phyloP scores from a whole-genome alignment of 2,329 filamentous ascomycete genomes.

The Ascomycota sp. region DNA sequence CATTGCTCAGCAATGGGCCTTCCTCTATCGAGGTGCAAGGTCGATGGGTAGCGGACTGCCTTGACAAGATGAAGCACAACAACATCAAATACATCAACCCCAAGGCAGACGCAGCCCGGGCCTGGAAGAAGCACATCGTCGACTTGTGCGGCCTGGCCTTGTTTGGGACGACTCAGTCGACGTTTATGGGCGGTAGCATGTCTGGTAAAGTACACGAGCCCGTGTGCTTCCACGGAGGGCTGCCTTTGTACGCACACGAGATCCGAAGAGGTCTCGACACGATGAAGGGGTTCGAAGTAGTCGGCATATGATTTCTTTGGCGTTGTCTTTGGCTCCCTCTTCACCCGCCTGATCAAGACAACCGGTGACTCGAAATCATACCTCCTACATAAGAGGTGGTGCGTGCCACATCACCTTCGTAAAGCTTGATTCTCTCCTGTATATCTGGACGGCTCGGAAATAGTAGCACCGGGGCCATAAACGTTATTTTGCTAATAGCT shows the following conservation, averaged over 20 bases:
- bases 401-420: no score
- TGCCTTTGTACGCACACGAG: constrained; percentile 13
- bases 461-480: no score
- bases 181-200: constrained; percentile 35
- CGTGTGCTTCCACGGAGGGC: constrained; percentile 24
- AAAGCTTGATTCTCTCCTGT: no score
- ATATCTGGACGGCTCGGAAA: no score
- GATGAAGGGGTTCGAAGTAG: constrained; percentile 16
- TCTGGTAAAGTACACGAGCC: constrained; percentile 32
- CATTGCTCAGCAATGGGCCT: constrained; percentile 34
- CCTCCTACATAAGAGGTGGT: no score
- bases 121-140: constrained; percentile 29
- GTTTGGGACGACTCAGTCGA: constrained; percentile 26
- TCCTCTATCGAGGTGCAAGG: constrained; percentile 33
- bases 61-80: constrained; percentile 25
- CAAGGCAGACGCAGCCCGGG: constrained; percentile 19
- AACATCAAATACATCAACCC: constrained; percentile 29
- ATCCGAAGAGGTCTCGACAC: constrained; percentile 13
- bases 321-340: no score
- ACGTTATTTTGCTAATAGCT: no score
- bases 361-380: no score
- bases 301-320: constrained; percentile 1
- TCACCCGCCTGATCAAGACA: no score
- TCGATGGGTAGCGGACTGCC: constrained; percentile 29
- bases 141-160: constrained; percentile 23